These are phyloP conservation scores for Bonia amplexicaulis DNA, from an alignment of 176 grass and related monocot species.

Conservation along the genomic window DNA sequence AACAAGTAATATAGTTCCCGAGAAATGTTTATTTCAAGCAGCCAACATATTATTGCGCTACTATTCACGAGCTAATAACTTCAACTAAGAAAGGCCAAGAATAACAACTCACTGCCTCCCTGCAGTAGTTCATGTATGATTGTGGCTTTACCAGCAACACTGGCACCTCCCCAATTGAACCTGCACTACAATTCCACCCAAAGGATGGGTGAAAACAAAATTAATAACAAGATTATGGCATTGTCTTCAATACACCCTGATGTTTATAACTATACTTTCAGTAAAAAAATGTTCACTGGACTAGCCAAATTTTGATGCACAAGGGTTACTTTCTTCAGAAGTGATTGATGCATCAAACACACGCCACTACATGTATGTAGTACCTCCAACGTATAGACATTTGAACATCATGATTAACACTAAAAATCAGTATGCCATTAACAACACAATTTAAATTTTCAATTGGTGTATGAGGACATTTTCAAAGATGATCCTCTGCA, in stretches of 20 bases:
- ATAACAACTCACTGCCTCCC: slow-evolving; percentile 67
- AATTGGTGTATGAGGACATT: not conserved
- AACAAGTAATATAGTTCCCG: not conserved
- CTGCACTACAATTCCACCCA: slow-evolving; percentile 50
- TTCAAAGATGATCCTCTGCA: not conserved
- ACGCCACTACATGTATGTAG: not conserved
- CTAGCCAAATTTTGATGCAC: slow-evolving; percentile 3
- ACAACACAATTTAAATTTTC: not conserved
- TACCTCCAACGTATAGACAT: not conserved
- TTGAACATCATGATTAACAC: not conserved
- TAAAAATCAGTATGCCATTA: not conserved
- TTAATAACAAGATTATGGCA: slow-evolving; percentile 9
- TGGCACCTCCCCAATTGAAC: slow-evolving; percentile 85
- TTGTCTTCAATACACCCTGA: not conserved
- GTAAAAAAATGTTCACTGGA: not conserved
- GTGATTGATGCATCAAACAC: not conserved
- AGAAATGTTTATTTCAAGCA: slow-evolving; percentile 21
- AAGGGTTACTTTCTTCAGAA: slow-evolving; percentile 7
- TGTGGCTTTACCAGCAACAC: slow-evolving; percentile 87
- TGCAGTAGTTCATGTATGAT: slow-evolving; percentile 90
- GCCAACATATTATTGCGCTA: not conserved
- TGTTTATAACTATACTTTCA: not conserved
- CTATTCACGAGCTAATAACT: not conserved
- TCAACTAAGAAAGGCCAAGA: not conserved
- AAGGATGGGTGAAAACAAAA: slow-evolving; percentile 6